phyloP scores from a whole-genome alignment of 352 stramenopile species.

The Phytophthora europaea region DNA sequence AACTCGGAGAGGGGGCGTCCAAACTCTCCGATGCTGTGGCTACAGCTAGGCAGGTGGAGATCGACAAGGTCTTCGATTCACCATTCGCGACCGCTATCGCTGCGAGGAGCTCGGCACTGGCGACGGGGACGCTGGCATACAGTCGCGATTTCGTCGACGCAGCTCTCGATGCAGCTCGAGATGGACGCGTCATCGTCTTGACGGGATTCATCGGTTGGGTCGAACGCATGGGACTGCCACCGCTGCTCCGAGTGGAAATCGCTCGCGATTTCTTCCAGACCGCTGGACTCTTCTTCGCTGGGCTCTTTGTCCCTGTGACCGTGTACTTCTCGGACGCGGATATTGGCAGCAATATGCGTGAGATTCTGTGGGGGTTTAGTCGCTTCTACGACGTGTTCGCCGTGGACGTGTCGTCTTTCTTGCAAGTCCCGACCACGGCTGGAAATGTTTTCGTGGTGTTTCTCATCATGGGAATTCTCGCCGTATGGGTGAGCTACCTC shows the following conservation, averaged over 20 bases:
- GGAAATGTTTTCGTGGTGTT: slow-evolving; percentile 1
- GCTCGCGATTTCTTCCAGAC: slow-evolving; percentile 1
- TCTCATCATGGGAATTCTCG: slow-evolving; percentile 2
- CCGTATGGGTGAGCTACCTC: slow-evolving; percentile 1
- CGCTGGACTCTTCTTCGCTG: not conserved
- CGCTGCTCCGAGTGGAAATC: not conserved
- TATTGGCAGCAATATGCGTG: not conserved
- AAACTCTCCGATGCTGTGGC: not conserved
- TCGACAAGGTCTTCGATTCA: slow-evolving; percentile 2
- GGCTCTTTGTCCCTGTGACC: not conserved
- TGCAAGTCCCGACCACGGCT: not conserved
- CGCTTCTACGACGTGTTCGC: slow-evolving; percentile 4
- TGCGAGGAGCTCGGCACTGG: not conserved
- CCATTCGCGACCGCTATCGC: not conserved
- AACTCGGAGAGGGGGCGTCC: not conserved
- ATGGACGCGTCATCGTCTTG: not conserved
- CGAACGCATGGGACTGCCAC: not conserved
- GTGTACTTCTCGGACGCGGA: not conserved
- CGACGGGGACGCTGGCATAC: not conserved
- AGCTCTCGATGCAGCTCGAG: slow-evolving; percentile 1
- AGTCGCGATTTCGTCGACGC: not conserved
- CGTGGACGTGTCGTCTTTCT: not conserved
- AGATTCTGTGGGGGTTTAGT: slow-evolving; percentile 4
- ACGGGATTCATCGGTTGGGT: not conserved
- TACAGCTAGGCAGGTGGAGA: not conserved